Base-by-base conservation (phyloP, 2,329 filamentous ascomycete species). In the Immersiporthe knoxdaviesiana region DNA sequence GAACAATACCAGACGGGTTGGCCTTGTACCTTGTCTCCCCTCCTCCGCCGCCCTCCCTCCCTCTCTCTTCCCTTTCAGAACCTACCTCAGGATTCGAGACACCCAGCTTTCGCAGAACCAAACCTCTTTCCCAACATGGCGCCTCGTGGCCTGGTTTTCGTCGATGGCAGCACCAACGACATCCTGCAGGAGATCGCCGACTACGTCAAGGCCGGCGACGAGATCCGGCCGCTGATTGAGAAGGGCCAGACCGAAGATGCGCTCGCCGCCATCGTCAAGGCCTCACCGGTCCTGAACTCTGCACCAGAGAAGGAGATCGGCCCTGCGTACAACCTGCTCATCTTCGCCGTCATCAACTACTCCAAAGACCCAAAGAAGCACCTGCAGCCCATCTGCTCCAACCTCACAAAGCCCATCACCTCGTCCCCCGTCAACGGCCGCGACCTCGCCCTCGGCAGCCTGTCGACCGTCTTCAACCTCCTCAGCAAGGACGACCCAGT, bases 381-480 rank as follows among this genome's bases (percentile, higher is more conserved):
- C 84, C 90, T 99, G 74, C 92, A 93, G 70, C 88, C 88, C 76
- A 90, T 99, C 77, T 98, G 96, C 88, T 86, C 90, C 77, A 95
- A 97, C 83, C 92, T 99, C 78, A 89, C 89, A 74, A 91, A 93
- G 80, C 95, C 96, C 73, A 89, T 98, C 78, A 89, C 91, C 72
- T 92, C 92, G 72, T 97, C 95, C 64, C 92, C 94, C 66, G 85
- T 91, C 75, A 94, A 97, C 83, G 93, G 94, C 75, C 86, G 91
- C 72, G 91, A 92, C 63, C 88, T 99, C 73, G 93, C 94, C 73
- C 91, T 98, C 75, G 94, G 93, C 74, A 92, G 96, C 75, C 88
- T 99, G 75, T 94, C 93, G 78, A 97, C 94, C 76, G 90, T 99
- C 78, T 99, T 98, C 90, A 99, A 99, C 87, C 91, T 97, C 74